A percentile compares a stretch with the other conserved stretches of the same genome.
Evolutionary conservation across 2,329 filamentous ascomycete genomes (phyloP).

Genomic region (Paecilomyces sp.): DNA sequence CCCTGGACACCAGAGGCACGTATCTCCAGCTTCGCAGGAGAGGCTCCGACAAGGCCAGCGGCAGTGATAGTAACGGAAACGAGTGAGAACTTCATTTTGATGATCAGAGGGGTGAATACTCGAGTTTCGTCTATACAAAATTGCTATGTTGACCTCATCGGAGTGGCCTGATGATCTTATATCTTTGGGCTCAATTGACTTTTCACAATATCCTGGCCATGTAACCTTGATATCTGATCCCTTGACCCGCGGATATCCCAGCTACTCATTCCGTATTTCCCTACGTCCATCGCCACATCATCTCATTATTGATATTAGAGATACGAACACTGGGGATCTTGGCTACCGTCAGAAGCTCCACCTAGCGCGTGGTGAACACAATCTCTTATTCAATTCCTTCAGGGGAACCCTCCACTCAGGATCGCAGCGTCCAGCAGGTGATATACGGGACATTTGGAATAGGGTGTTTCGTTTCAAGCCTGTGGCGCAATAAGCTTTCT

Average conservation of each 20-base stretch:
- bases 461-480: background rate
- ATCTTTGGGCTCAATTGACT: background rate
- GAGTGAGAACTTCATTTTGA: constrained; percentile 1
- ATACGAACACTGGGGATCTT: background rate
- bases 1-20: constrained; percentile 18
- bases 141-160: background rate
- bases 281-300: background rate
- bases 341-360: background rate
- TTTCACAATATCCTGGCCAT: background rate
- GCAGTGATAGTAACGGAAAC: constrained; percentile 2
- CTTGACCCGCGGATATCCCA: background rate
- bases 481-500: background rate
- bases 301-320: background rate
- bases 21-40: constrained; percentile 4
- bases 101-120: background rate
- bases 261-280: background rate
- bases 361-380: background rate
- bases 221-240: background rate
- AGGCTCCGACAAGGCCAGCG: constrained; percentile 10
- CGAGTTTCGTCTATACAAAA: background rate
- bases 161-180: background rate
- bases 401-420: background rate
- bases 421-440: background rate
- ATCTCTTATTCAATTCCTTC: background rate
- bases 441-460: background rate